Conservation (phyloP, 208 protist genomes). For the Acanthamoeba culbertsoni region DNA sequence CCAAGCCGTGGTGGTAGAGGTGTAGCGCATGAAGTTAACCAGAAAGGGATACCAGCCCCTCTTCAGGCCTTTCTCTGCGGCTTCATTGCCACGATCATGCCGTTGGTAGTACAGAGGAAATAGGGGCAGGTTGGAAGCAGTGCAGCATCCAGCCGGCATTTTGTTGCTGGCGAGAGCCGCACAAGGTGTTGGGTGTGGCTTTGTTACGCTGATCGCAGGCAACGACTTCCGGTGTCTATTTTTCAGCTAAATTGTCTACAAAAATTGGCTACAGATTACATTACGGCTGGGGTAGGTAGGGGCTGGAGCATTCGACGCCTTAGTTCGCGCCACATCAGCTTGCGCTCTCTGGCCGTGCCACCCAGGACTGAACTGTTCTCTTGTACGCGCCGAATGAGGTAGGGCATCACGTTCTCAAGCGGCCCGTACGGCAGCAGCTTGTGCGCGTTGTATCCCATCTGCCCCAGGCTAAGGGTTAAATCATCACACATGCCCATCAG, state of each 20-base stretch:
- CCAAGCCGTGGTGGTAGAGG: neutral
- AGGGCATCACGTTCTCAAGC: constrained; percentile 41
- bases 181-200: no score
- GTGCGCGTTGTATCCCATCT: constrained; percentile 20
- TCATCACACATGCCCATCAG: constrained; percentile 51
- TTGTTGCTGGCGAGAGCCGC: no score
- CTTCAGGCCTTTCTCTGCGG: neutral
- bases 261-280: no score
- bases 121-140: neutral
- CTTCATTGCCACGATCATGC: neutral
- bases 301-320: neutral
- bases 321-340: constrained; percentile 16
- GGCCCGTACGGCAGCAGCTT: constrained; percentile 47
- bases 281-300: no score
- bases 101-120: neutral
- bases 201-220: no score
- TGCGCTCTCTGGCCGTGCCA: neutral
- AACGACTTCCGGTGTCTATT: no score
- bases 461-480: neutral
- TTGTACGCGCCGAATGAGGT: constrained; percentile 32
- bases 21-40: neutral
- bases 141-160: neutral
- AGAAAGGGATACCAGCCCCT: neutral
- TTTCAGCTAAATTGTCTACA: no score
- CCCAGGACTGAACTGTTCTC: constrained; percentile 35